Evolutionary conservation across 164 flowering plant genomes (phyloP), one percentile per base, ranked within the genome.

Genomic region (Vitis rupestris): DNA sequence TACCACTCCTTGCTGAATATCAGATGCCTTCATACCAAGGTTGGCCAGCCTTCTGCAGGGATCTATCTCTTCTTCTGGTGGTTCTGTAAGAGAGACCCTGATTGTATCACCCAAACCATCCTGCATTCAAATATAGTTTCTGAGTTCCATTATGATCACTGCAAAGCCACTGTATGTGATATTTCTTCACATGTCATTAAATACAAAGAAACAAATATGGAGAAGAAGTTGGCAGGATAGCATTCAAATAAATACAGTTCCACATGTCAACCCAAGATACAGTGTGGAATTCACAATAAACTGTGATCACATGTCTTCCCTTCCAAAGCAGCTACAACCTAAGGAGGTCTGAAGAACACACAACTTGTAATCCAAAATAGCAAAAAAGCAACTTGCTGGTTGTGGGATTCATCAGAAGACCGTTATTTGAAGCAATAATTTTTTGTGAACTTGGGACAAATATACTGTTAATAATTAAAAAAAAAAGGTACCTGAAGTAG

Each of bases 51-150:
- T 87, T 82, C 84, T 83, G 78, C 97, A 94, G 52, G 97, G 99
- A 75, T 94, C 97, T 70, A 94, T 94, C 82, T 94, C 99, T 75
- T 87, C 86, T 72, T 91, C 99, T 48, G 99, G 99, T 69, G 95
- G 83, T 79, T 94, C 99, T 17, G 99, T 94, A 57, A 94, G 97
- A 59, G 99, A 94, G 60, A 94, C 97, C 73, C 99, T 84, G 64
- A 94, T 91, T 61, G 99, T 94, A 80, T 94, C 97, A 19, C 99
- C 97, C 78, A 94, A 70, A 73, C 99, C 99, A 82, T 94, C 99
- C 99, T 94, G 90, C 70, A 77, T 54, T 9, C 29, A 17, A 60
- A 71, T 27, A 63, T 27, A 47, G 50, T 54, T 27, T 7, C 4
- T 12, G 48, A 19, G 55, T 50, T 62, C 55, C 66, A 64, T 5